phyloP scores from a whole-genome alignment of 2,329 filamentous ascomycete genomes.

The Pseudogymnoascus sp. region DNA sequence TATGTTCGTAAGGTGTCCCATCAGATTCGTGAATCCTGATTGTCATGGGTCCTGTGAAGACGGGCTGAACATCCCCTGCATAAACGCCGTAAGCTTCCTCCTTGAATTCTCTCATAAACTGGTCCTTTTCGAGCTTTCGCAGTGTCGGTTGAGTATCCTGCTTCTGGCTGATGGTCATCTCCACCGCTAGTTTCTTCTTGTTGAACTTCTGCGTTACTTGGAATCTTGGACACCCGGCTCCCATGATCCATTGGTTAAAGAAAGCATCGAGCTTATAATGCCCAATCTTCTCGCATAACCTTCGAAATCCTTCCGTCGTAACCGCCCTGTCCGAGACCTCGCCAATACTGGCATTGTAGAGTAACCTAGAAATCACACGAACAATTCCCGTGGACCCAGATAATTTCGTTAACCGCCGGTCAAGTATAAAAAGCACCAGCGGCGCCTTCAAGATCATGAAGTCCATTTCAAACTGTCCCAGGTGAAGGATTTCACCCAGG shows the following conservation, averaged over 20 bases:
- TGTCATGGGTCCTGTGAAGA: conserved; percentile 94
- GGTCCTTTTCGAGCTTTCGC: conserved; percentile 54
- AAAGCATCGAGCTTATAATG: conserved; percentile 83
- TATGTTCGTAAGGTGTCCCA: conserved; percentile 95
- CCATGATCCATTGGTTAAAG: conserved; percentile 87
- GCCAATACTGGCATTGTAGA: conserved; percentile 78
- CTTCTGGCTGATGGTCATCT: conserved; percentile 77
- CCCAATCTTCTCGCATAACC: conserved; percentile 77
- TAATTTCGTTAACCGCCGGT: conserved; percentile 81
- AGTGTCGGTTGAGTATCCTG: conserved; percentile 41
- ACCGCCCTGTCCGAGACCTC: conserved; percentile 63
- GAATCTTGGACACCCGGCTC: conserved; percentile 82
- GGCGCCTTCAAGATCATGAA: conserved; percentile 89
- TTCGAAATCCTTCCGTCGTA: conserved; percentile 66
- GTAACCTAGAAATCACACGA: conserved; percentile 75
- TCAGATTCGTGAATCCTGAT: conserved; percentile 97
- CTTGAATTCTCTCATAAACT: conserved; percentile 78
- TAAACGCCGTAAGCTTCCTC: conserved; percentile 65
- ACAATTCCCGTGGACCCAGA: conserved; percentile 76
- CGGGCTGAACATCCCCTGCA: conserved; percentile 60
- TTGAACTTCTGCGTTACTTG: conserved; percentile 85
- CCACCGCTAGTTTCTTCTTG: conserved; percentile 92
- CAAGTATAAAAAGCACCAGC: conserved; percentile 85
- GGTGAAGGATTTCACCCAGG: conserved; percentile 65
- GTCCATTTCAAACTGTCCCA: conserved; percentile 78